A percentile compares a stretch with the other conserved stretches of the same genome.
Conservation (phyloP, 1,284 basidiomycete genomes). For the Cryptococcus sp. region DNA sequence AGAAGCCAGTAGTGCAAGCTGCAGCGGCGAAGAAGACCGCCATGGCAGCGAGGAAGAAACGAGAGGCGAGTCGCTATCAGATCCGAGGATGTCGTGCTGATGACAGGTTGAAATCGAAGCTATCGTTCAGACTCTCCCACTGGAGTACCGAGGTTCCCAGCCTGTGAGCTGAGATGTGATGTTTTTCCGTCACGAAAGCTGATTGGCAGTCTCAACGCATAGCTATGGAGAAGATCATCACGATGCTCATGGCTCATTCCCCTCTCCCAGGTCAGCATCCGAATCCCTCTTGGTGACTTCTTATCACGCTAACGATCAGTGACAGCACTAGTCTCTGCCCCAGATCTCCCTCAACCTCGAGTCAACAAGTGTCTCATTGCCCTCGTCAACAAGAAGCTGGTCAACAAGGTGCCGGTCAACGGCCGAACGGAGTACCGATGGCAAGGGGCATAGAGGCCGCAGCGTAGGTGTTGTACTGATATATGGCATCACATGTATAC, state of each 20-base stretch:
- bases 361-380: conserved; percentile 92
- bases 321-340: conserved; percentile 67
- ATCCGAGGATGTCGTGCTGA: not conserved
- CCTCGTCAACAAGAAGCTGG: conserved; percentile 78
- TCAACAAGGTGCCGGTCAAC: conserved; percentile 55
- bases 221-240: conserved; percentile 65
- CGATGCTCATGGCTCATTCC: conserved; percentile 31
- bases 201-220: conserved; percentile 57
- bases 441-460: conserved; percentile 16
- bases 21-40: conserved; percentile 19
- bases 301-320: conserved; percentile 51
- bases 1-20: conserved; percentile 4
- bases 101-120: conserved; percentile 55
- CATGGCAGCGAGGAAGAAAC: conserved; percentile 68
- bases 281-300: not conserved
- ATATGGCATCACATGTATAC: not conserved
- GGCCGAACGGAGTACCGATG: conserved; percentile 21
- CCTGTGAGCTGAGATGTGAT: conserved; percentile 57
- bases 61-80: conserved; percentile 58
- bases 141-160: conserved; percentile 85
- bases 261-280: not conserved
- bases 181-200: not conserved
- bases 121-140: conserved; percentile 69
- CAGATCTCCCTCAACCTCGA: conserved; percentile 76
- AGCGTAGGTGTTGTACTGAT: not conserved